Conservation (phyloP, 129 eudicot species). For the Chrysanthemum lavandulifolium region DNA sequence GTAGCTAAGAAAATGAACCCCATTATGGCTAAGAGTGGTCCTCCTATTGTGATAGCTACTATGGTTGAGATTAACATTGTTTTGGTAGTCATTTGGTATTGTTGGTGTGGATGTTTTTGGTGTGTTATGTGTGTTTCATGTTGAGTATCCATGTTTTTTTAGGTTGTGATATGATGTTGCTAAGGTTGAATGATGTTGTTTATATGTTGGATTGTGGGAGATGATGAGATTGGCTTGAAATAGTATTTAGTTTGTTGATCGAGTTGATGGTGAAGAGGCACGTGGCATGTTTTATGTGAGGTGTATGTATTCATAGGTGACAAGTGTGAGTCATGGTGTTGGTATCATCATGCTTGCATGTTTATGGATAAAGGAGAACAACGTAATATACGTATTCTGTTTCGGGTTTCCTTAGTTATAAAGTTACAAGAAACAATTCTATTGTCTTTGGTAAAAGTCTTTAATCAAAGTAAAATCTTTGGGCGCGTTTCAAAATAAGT, state of each 20-base stretch:
- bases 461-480: too few relatives aligned
- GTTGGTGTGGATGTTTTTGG: constrained; percentile 3
- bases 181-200: neutral
- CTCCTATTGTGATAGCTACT: constrained; percentile 36
- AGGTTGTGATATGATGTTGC: neutral
- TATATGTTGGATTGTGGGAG: constrained; percentile 10
- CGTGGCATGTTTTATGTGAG: constrained; percentile 28
- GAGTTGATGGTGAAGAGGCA: constrained; percentile 3
- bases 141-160: constrained; percentile 3
- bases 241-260: neutral
- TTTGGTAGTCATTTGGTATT: constrained; percentile 17
- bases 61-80: constrained; percentile 28
- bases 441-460: too few relatives aligned
- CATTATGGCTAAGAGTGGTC: constrained; percentile 40
- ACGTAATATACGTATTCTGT: neutral
- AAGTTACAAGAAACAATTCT: too few relatives aligned
- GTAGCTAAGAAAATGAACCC: constrained; percentile 38
- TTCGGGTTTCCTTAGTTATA: neutral
- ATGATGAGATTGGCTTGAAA: constrained; percentile 11
- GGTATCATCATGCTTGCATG: constrained; percentile 11
- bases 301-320: constrained; percentile 11
- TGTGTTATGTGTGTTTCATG: neutral
- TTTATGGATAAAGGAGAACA: neutral
- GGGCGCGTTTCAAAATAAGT: too few relatives aligned
- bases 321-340: constrained; percentile 11